Evolutionary conservation across 768 basidiomycete genomes (phyloP).

Genomic region (Tubosaeta sp.): DNA sequence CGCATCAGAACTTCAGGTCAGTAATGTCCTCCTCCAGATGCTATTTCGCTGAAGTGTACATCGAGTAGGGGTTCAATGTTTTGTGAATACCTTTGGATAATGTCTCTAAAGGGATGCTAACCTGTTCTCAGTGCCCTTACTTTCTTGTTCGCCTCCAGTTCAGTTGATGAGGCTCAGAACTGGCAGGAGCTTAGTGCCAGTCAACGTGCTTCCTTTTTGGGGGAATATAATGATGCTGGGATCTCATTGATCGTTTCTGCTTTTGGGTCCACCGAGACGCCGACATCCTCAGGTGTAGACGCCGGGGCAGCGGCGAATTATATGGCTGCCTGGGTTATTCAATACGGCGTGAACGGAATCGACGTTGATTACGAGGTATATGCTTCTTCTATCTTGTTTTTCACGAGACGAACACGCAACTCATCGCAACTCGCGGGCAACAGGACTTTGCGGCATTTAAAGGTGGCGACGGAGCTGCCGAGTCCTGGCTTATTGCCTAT

Average conservation of each 20-base stretch:
- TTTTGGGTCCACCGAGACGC: conserved; percentile 39
- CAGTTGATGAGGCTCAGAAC: conserved; percentile 43
- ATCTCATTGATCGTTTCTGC: conserved; percentile 55
- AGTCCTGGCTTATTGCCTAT: conserved; percentile 32
- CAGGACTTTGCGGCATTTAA: conserved; percentile 33
- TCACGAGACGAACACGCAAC: not conserved
- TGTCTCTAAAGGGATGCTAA: not conserved
- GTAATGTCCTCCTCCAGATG: not conserved
- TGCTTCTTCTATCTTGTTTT: not conserved
- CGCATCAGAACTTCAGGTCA: conserved; percentile 40
- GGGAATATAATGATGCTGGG: conserved; percentile 50
- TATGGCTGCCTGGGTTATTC: conserved; percentile 43
- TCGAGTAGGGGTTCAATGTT: conserved; percentile 31
- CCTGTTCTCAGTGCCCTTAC: conserved; percentile 31
- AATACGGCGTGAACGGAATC: conserved; percentile 48
- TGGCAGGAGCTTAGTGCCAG: conserved; percentile 39
- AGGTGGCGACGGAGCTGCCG: conserved; percentile 33
- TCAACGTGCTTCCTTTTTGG: conserved; percentile 39
- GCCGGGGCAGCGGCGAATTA: conserved; percentile 37
- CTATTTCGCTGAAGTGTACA: not conserved
- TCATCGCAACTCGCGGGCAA: not conserved
- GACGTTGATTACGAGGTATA: conserved; percentile 50
- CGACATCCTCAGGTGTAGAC: conserved; percentile 31
- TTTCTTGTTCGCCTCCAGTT: conserved; percentile 39
- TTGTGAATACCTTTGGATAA: conserved; percentile 21